Conservation (phyloP, 805 yeast species). For the Clavispora asparagi region DNA sequence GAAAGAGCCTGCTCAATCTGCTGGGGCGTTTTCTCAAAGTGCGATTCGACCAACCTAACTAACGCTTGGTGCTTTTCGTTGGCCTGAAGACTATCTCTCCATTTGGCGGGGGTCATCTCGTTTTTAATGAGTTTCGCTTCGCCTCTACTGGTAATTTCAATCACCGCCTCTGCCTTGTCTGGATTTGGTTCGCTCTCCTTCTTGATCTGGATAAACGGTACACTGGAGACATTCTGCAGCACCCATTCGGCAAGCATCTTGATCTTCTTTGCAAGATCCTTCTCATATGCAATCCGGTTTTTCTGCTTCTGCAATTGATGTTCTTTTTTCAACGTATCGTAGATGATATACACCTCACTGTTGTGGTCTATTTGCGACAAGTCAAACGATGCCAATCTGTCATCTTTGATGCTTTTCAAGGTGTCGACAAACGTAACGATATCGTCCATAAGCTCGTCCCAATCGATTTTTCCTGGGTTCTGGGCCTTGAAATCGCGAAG, state of each 20-base stretch:
- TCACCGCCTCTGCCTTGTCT: background rate
- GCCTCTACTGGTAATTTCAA: background rate
- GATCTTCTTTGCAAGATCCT: constrained; percentile 6
- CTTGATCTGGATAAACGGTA: background rate
- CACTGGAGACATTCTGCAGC: background rate
- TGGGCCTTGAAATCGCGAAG: constrained; percentile 28
- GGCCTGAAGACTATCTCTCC: background rate
- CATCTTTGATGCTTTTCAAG: constrained; percentile 22
- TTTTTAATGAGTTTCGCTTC: background rate
- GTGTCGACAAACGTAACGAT: constrained; percentile 16
- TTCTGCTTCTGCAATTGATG: constrained; percentile 12
- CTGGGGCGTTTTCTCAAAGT: background rate
- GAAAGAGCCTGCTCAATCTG: constrained; percentile 1
- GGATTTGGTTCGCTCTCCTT: background rate
- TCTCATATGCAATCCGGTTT: constrained; percentile 7
- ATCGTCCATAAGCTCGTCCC: constrained; percentile 11
- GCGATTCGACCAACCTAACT: background rate
- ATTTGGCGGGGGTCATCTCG: background rate
- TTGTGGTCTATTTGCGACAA: constrained; percentile 9
- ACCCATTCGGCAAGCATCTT: constrained; percentile 13
- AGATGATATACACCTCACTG: constrained; percentile 23
- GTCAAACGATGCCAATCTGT: constrained; percentile 22
- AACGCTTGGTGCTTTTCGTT: background rate
- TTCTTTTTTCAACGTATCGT: constrained; percentile 23
- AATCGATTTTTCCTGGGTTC: constrained; percentile 8